Evolutionary conservation across 2,329 filamentous ascomycete genomes (phyloP), one percentile per base, ranked within the genome.

Genomic region (Purpureocillium takamizusanense): DNA sequence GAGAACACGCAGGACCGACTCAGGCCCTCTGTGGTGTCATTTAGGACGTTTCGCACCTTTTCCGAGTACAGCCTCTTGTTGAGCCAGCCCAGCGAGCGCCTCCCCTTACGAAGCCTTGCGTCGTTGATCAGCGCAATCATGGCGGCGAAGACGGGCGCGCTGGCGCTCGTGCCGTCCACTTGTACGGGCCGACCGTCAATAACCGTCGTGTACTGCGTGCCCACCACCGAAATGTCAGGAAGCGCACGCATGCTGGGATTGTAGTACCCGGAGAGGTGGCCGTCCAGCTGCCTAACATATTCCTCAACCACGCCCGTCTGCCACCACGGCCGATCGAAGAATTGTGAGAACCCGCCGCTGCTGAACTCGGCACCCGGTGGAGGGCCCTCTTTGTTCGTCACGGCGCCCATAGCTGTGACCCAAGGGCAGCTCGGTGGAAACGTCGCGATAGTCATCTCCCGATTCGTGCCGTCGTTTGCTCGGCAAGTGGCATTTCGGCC

Each of bases 351-450:
- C 4, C 73, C 73, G 7, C 73, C 70, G 3, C 63, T 60, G 37
- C 65, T 71, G 49, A 66, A 70, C n/a, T 46, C 47, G 2, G 70
- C 63, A 3, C 61, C 70, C 3, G 47, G 51, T 10, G 69, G 61
- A 1, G 63, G 63, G 4, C 58, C 52, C 3, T 48, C 46, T 2
- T 46, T 46, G 46, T 61, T 61, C 30, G 43, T 51, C 1, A 76
- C 79, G 2, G 74, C 81, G 7, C 82, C 82, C 2, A 86, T 73
- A 3, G 70, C 62, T 1, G 82, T 86, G 7, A 85, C 72, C 54
- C 75, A 86, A 0, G 81, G 81, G 48, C 82, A 86, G 0, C 72
- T 71, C 0, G 72, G 73, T 0, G 82, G 82, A 57, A 85, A 86
- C 5, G 68, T 70, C 1, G 78, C 69, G 23, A 77, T 62, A 51